These are phyloP conservation scores for Malus hybrid DNA, from an alignment of 331 rosid genomes.

Conservation along the genomic window DNA sequence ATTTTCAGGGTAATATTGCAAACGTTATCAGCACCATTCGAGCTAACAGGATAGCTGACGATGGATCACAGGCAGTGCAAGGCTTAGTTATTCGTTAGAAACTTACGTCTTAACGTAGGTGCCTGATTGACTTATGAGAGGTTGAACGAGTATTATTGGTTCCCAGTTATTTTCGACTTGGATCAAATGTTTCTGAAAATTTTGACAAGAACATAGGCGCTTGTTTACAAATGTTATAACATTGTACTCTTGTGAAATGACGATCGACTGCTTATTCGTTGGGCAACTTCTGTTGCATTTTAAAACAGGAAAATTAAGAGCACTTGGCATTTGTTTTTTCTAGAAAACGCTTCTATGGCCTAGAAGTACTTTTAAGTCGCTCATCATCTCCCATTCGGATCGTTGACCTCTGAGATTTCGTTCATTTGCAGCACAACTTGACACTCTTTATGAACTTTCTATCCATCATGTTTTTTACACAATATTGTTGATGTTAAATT, in stretches of 20 bases:
- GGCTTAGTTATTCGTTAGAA: constrained; percentile 66
- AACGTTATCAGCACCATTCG: constrained; percentile 75
- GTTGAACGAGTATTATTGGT: not conserved
- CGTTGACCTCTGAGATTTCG: no score
- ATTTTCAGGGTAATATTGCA: constrained; percentile 62
- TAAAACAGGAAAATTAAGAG: not conserved
- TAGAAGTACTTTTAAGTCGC: no score
- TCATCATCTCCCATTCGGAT: no score
- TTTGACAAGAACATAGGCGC: constrained; percentile 1
- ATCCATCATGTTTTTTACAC: no score
- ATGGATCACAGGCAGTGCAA: constrained; percentile 64
- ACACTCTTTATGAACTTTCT: not conserved
- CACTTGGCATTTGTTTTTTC: no score
- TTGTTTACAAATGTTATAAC: not conserved
- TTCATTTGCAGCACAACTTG: not conserved
- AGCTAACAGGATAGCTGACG: constrained; percentile 61
- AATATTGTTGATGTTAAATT: no score
- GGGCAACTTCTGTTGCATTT: not conserved
- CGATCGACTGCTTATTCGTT: not conserved
- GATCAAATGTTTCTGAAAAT: constrained; percentile 13
- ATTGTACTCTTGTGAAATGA: not conserved
- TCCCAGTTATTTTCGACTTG: not conserved
- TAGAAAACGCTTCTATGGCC: no score
- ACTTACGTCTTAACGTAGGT: not conserved
- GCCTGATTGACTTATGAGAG: not conserved